Evolutionary conservation across 2,329 filamentous ascomycete species (phyloP), one percentile per base, ranked within the genome.

Genomic region (Cordyceps tenuipes): DNA sequence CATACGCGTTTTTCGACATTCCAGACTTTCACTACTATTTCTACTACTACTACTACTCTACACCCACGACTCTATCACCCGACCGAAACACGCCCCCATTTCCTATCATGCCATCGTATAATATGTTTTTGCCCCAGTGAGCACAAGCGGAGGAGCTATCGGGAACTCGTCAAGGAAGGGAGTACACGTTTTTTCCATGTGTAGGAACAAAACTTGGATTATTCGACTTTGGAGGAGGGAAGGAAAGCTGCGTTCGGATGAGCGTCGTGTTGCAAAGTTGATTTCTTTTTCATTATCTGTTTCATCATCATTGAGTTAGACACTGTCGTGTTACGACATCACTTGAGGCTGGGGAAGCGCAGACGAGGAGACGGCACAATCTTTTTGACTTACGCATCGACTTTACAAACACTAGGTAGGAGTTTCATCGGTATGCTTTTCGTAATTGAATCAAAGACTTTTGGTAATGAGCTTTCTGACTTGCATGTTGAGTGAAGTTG

Each of bases 351-450:
- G 13, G 39, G 39, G n/a, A 36, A 36, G 55, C 53, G 26, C 7
- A 39, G 31, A 50, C 23, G 21, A 58, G 31, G 31, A 54, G 31
- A 52, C 36, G 44, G 43, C 29, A 44, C 43, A 46, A 54, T 56
- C 59, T 34, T 58, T 44, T 34, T 59, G 49, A 51, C 48, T 56
- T 49, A 55, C 50, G 59, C 50, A 55, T 55, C 49, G 60, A 62
- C 51, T 55, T 61, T 48, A 53, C 60, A 60, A 56, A 59, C 51
- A 62, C 60, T 48, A 59, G 55, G 49, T 59, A 62, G 60, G 60
- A 62, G 60, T 62, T 62, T 59, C 39, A 59, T 62, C 39, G 60
- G 60, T 59, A 62, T 62, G 60, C 60, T 62, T 62, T 62, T 62
- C 47, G 50, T 62, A 62, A 54, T 62, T 55, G 60, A 62, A 59